phyloP scores from a whole-genome alignment of 164 flowering plant genomes.

The Saururus chinensis region DNA sequence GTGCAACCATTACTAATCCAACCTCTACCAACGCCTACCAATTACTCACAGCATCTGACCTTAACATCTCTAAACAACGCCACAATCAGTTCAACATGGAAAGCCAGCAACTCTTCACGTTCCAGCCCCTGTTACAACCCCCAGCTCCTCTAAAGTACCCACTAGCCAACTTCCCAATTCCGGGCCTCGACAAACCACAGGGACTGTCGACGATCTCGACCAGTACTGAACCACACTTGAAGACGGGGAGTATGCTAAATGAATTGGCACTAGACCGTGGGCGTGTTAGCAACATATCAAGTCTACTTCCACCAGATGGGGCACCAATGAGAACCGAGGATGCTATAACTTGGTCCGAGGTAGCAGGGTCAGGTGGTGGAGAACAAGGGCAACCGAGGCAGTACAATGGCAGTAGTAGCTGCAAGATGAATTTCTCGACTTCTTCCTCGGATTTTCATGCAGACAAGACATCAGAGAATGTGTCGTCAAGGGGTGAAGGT shows the following conservation, averaged over 20 bases:
- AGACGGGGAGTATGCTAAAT: conserved; percentile 10
- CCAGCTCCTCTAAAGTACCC: conserved; percentile 3
- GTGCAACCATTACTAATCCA: conserved; percentile 4
- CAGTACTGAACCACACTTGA: conserved; percentile 5
- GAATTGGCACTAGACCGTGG: too few species aligned
- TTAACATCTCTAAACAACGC: neutral
- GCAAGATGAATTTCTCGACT: conserved; percentile 16
- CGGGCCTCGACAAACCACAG: conserved; percentile 11
- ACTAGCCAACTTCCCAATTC: conserved; percentile 9
- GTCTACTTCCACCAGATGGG: conserved; percentile 10
- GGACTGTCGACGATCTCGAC: neutral
- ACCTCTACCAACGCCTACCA: conserved; percentile 15
- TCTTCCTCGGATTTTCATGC: conserved; percentile 24
- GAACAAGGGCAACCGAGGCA: conserved; percentile 16
- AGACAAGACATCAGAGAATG: conserved; percentile 36
- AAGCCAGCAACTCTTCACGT: conserved; percentile 20
- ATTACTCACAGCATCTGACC: neutral
- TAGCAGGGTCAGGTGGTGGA: conserved; percentile 7
- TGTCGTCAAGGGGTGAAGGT: conserved; percentile 34
- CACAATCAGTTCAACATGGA: conserved; percentile 28
- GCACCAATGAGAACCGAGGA: conserved; percentile 3
- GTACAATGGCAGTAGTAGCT: conserved; percentile 12
- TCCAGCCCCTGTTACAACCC: conserved; percentile 26
- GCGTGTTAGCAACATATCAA: conserved; percentile 13
- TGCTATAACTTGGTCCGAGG: conserved; percentile 11